Conservation (phyloP, 2,329 filamentous ascomycete genomes). For the Fusarium chuoi region DNA sequence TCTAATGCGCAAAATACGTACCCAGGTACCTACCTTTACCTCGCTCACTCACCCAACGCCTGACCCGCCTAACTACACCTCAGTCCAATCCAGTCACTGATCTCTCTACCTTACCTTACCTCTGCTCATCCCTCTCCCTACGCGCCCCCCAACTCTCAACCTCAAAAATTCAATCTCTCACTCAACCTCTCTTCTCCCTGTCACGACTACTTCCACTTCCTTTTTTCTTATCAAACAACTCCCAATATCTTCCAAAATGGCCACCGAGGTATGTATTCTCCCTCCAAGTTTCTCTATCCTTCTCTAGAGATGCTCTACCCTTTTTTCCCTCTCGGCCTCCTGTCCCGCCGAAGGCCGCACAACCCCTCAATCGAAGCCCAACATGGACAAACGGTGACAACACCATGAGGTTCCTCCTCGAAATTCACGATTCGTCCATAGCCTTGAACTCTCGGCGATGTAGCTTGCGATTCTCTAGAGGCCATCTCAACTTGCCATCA, state of each 20-base stretch:
- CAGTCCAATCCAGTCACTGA: constrained; percentile 27
- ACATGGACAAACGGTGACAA: constrained; percentile 20
- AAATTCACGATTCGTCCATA: constrained; percentile 6
- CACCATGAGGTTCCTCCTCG: constrained; percentile 18
- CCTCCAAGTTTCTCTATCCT: constrained; percentile 14
- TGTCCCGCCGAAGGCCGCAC: constrained; percentile 36
- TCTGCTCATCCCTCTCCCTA: constrained; percentile 39
- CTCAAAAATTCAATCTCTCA: constrained; percentile 42
- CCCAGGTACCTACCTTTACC: not conserved
- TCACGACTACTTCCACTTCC: constrained; percentile 30
- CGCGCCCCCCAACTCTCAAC: constrained; percentile 44
- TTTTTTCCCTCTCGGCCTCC: constrained; percentile 38
- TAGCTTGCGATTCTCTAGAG: constrained; percentile 5
- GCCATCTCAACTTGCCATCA: not conserved
- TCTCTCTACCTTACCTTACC: constrained; percentile 17
- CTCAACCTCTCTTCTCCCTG: constrained; percentile 39
- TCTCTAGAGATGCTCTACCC: constrained; percentile 20
- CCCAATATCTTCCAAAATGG: constrained; percentile 45
- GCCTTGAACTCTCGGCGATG: not conserved
- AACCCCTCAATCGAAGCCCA: constrained; percentile 44
- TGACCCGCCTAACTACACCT: constrained; percentile 6
- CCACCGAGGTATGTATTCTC: constrained; percentile 48
- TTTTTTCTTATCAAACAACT: constrained; percentile 33
- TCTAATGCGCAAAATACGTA: constrained; percentile 7
- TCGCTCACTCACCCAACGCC: not conserved